Percentiles rank a stretch among this genome's conserved stretches.
These are phyloP conservation scores for Microbotryum silenes-acaulis DNA, from an alignment of 1,284 basidiomycete genomes.

Conservation along the genomic window DNA sequence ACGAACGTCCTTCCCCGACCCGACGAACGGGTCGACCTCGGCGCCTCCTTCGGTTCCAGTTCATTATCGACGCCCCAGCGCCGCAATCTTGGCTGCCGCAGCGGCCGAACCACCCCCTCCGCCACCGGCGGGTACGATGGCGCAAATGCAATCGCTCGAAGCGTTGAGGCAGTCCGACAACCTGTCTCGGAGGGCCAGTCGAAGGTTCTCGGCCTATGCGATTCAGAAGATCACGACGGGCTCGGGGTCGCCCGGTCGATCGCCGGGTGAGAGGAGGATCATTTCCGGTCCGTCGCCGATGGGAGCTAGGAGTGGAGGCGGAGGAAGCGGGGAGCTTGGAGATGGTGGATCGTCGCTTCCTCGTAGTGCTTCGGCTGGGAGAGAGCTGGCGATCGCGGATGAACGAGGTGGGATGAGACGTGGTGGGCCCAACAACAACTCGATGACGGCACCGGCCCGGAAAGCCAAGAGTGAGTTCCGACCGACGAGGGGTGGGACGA, in stretches of 20 bases:
- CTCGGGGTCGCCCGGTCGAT: constrained; percentile 6
- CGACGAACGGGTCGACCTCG: background rate
- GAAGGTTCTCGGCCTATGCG: constrained; percentile 92
- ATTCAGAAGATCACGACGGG: constrained; percentile 79
- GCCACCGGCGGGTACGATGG: background rate
- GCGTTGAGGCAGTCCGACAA: constrained; percentile 80
- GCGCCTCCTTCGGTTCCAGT: too few relatives aligned
- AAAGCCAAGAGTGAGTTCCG: constrained; percentile 8
- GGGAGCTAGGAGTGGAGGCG: constrained; percentile 8
- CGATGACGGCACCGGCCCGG: background rate
- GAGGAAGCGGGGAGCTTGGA: background rate
- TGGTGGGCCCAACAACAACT: background rate
- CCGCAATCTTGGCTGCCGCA: constrained; percentile 1
- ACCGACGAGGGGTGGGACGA: background rate
- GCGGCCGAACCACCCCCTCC: constrained; percentile 12
- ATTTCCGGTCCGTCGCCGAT: background rate
- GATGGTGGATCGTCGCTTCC: background rate
- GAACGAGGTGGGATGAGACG: background rate
- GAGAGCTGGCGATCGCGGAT: constrained; percentile 3
- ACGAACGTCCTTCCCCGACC: background rate
- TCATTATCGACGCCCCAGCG: background rate
- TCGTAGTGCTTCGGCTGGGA: constrained; percentile 4
- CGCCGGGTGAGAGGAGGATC: constrained; percentile 3
- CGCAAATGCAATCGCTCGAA: constrained; percentile 54
- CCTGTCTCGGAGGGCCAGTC: constrained; percentile 84